Base-by-base conservation (phyloP, 306 rosid genomes). In the Quercus wislizeni region DNA sequence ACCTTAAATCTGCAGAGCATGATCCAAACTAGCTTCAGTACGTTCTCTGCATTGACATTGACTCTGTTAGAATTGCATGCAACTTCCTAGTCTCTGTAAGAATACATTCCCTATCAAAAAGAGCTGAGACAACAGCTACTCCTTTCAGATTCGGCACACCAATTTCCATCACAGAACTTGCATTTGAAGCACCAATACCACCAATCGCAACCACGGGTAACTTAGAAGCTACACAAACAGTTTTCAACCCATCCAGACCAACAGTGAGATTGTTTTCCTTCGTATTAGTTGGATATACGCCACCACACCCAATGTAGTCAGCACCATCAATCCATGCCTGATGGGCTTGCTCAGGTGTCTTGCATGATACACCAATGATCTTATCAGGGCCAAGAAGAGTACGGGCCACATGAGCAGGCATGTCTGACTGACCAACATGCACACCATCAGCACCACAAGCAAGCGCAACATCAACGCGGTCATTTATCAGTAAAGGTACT, bases 181-280 rank as follows among this genome's bases (percentile, higher is more conserved):
- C 94, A 84, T 95, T 95, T 72, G 94, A 86, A 43, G 46, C 61
- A 72, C 84, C 81, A 21, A 95, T 95, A 55, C 98, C 97, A 20
- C 99, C 99, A 49, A 95, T 95, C 18, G 96, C 99, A 64, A 95
- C 99, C 82, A 91, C 99, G 0, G 98, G 99, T 72, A 95, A 78
- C 74, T 90, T 93, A 55, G 98, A 91, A 63, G 92, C 89, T 84
- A 67, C 69, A 59, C 92, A 91, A 56, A 93, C 90, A 52, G 82
- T 80, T 80, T 43, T 86, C 82, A 93, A 81, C 70, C 98, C 99
- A 6, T 90, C 90, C 83, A 95, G 70, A 21, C 99, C 99, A 59
- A 95, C 76, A 2, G 96, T 89, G 9, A 75, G 85, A 79, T 95
- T 95, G 79, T 90, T 89, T 59, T 64, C 88, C 85, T 92, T 93